These are phyloP conservation scores for Alternaria longipes DNA, from an alignment of 2,329 filamentous ascomycete genomes.

Conservation along the genomic window DNA sequence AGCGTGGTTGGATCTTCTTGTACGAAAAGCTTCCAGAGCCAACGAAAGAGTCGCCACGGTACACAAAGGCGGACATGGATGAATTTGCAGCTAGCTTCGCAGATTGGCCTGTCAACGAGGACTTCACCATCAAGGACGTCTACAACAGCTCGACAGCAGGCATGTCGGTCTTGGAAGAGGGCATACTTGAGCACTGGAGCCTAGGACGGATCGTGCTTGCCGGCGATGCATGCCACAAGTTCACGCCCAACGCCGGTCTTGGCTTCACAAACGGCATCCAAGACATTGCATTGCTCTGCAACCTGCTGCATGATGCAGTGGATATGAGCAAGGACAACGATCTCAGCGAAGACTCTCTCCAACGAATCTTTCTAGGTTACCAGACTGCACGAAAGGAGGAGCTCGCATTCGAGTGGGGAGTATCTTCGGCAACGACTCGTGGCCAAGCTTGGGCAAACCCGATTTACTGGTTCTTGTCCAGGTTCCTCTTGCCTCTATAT, in stretches of 20 bases:
- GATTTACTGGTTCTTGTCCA: background rate
- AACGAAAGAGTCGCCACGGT: background rate
- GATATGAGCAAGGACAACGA: background rate
- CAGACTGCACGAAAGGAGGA: background rate
- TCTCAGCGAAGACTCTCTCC: background rate
- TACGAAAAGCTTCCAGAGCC: conserved; percentile 4
- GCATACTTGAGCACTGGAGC: conserved; percentile 8
- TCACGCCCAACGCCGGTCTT: conserved; percentile 3
- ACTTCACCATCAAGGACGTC: background rate
- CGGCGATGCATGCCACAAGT: conserved; percentile 9
- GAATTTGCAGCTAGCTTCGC: conserved; percentile 4
- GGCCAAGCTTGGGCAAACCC: background rate
- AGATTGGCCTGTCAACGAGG: conserved; percentile 7
- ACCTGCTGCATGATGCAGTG: background rate
- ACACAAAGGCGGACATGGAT: conserved; percentile 1
- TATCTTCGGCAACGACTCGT: background rate
- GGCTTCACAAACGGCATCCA: conserved; percentile 3
- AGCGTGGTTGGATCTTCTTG: conserved; percentile 5
- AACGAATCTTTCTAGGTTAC: background rate
- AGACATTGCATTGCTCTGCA: conserved; percentile 3
- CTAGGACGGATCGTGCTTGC: background rate
- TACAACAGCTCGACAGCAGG: conserved; percentile 3
- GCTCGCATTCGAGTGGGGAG: background rate
- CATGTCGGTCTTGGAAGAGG: conserved; percentile 7
- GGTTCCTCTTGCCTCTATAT: background rate